These are phyloP conservation scores for Podila epigama DNA, from an alignment of 192 early-diverging fungal genomes.

Conservation along the genomic window DNA sequence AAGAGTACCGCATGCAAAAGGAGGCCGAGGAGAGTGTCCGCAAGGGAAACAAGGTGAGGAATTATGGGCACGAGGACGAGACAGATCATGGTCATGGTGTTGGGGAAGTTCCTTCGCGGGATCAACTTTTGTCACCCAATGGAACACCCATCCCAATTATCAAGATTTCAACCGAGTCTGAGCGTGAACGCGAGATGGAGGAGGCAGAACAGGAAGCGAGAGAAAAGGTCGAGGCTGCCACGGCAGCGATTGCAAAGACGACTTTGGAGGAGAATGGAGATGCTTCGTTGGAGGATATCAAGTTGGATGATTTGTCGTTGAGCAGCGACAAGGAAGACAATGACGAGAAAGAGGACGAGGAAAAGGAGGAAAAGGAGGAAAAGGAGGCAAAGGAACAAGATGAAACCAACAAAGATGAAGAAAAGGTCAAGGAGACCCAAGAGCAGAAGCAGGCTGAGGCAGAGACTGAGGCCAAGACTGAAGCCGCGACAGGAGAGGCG, in stretches of 20 bases:
- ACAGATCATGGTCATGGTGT: background rate
- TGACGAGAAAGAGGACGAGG: conserved; percentile 16
- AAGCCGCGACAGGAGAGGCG: conserved; percentile 5
- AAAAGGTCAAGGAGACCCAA: conserved; percentile 40
- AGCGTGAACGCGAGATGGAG: conserved; percentile 42
- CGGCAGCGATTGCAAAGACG: conserved; percentile 10
- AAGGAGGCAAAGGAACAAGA: conserved; percentile 53
- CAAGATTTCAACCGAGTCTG: conserved; percentile 47
- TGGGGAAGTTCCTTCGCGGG: conserved; percentile 26
- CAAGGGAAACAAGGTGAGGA: conserved; percentile 41
- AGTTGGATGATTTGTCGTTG: conserved; percentile 37
- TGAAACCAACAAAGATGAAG: conserved; percentile 50
- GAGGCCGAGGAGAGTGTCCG: conserved; percentile 75
- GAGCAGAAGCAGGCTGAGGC: conserved; percentile 44
- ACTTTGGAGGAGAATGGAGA: conserved; percentile 24
- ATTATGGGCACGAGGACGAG: conserved; percentile 5
- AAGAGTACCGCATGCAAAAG: conserved; percentile 86
- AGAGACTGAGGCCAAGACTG: background rate
- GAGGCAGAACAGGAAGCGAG: conserved; percentile 31
- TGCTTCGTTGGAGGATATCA: conserved; percentile 41
- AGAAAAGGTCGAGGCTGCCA: conserved; percentile 17
- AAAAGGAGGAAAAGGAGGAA: conserved; percentile 48
- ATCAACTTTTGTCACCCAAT: conserved; percentile 33
- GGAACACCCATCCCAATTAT: conserved; percentile 48
- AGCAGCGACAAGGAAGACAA: conserved; percentile 33